phyloP scores from a whole-genome alignment of 257 asterid genomes.

The Voacanga thouarsii region DNA sequence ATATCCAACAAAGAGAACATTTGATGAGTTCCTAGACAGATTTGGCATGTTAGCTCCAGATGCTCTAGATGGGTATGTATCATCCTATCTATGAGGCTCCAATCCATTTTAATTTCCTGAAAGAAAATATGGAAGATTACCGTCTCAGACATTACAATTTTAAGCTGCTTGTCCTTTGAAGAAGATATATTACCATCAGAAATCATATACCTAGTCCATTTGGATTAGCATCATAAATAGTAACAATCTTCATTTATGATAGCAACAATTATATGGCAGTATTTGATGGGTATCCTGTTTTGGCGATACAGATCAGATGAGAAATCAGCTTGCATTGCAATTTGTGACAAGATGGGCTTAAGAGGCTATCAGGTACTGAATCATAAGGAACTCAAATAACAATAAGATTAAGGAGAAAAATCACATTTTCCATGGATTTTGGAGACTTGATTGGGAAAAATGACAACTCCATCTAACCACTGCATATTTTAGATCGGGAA shows the following conservation, averaged over 20 bases:
- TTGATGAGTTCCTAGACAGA: slow-evolving; percentile 91
- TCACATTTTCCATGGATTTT: slow-evolving; percentile 16
- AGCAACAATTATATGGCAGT: not conserved
- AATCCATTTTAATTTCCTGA: not conserved
- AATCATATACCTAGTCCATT: not conserved
- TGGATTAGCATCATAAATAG: not conserved
- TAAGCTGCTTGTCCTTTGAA: not conserved
- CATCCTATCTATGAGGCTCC: not conserved
- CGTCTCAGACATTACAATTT: not conserved
- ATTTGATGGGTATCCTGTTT: not conserved
- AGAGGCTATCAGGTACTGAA: slow-evolving; percentile 76
- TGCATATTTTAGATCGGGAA: slow-evolving; percentile 66
- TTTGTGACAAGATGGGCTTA: slow-evolving; percentile 78
- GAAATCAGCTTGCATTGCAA: slow-evolving; percentile 71
- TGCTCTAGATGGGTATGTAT: slow-evolving; percentile 68
- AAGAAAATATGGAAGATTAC: not conserved
- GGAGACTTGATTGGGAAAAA: not conserved
- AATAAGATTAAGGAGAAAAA: slow-evolving; percentile 6
- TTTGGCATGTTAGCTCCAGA: slow-evolving; percentile 89
- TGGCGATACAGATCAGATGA: slow-evolving; percentile 62
- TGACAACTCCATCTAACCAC: not conserved
- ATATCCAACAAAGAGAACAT: slow-evolving; percentile 88
- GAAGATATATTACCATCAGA: not conserved
- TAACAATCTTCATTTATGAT: not conserved
- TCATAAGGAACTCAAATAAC: not conserved